Percentiles rank a stretch among this genome's conserved stretches.
Evolutionary conservation across 768 basidiomycete genomes (phyloP).

Genomic region (Amanita muscaria): DNA sequence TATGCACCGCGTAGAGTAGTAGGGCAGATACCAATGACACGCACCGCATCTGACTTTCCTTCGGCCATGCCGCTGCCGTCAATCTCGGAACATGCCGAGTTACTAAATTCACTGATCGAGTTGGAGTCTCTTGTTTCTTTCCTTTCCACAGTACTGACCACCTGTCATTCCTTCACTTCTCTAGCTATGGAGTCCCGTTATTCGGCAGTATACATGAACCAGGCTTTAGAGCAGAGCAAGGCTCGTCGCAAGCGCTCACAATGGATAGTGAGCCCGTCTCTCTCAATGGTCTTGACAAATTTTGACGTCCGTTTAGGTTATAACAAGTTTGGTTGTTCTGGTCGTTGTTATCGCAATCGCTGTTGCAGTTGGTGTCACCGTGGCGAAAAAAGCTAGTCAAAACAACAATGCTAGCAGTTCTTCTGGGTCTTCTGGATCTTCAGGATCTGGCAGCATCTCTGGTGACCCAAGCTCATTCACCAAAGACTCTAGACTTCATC

Average conservation of each 20-base stretch:
- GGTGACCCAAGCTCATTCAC: conserved; percentile 66
- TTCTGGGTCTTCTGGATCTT: conserved; percentile 11
- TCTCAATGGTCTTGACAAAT: not conserved
- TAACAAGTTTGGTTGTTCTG: conserved; percentile 39
- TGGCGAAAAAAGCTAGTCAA: conserved; percentile 35
- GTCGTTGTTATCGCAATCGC: conserved; percentile 46
- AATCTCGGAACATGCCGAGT: no score
- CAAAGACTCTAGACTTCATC: conserved; percentile 56
- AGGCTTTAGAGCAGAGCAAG: conserved; percentile 23
- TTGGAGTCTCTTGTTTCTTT: no score
- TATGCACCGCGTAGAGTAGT: no score
- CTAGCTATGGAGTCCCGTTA: conserved; percentile 5
- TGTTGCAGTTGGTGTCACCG: conserved; percentile 55
- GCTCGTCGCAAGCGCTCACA: conserved; percentile 35
- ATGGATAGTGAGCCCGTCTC: conserved; percentile 40
- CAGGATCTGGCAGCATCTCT: conserved; percentile 9
- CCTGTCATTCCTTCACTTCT: conserved; percentile 2
- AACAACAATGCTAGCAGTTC: conserved; percentile 12
- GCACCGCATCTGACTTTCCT: no score
- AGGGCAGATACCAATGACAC: no score
- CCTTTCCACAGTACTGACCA: not conserved
- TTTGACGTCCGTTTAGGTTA: conserved; percentile 31
- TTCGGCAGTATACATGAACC: conserved; percentile 13
- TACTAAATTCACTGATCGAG: no score
- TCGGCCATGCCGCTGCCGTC: no score